Percentiles rank a stretch among this genome's conserved stretches.
phyloP scores from a whole-genome alignment of 2,329 filamentous ascomycete species.

The Uncinocarpus reesii region DNA sequence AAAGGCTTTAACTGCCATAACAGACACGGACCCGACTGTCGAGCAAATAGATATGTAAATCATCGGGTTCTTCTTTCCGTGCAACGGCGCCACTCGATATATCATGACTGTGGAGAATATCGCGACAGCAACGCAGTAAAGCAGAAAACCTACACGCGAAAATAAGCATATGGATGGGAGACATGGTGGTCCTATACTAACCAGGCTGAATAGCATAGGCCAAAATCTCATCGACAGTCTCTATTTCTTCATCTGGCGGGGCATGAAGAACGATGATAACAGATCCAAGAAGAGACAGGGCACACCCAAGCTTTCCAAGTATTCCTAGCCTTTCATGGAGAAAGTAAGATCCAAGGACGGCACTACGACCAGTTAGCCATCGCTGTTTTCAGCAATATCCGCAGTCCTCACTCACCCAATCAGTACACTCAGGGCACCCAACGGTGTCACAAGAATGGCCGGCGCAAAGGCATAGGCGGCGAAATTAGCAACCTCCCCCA shows the following conservation, averaged over 20 bases:
- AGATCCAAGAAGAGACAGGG: slow-evolving; percentile 88
- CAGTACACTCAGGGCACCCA: slow-evolving; percentile 86
- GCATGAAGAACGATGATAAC: slow-evolving; percentile 97
- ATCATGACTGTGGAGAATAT: slow-evolving; percentile 90
- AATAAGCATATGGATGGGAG: neutral
- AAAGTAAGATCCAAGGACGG: slow-evolving; percentile 90
- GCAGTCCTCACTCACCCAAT: slow-evolving; percentile 52
- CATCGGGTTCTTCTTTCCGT: slow-evolving; percentile 91
- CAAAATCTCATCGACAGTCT: slow-evolving; percentile 85
- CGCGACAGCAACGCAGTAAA: slow-evolving; percentile 71
- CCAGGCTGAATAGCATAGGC: slow-evolving; percentile 83
- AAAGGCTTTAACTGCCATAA: slow-evolving; percentile 99
- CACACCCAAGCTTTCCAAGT: slow-evolving; percentile 86
- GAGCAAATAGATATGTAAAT: slow-evolving; percentile 98
- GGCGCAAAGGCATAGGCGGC: slow-evolving; percentile 96
- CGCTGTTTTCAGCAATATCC: neutral
- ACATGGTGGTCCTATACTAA: slow-evolving; percentile 38
- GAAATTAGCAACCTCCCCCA: slow-evolving; percentile 94
- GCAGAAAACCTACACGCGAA: slow-evolving; percentile 59
- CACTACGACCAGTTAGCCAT: slow-evolving; percentile 39
- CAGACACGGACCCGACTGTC: slow-evolving; percentile 88
- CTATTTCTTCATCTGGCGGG: slow-evolving; percentile 81
- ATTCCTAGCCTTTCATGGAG: slow-evolving; percentile 81
- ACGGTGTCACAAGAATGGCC: slow-evolving; percentile 92
- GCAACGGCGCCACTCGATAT: slow-evolving; percentile 76